Percentiles rank a stretch among this genome's conserved stretches.
These are phyloP conservation scores for Aspergillus vadensis DNA, from an alignment of 2,329 filamentous ascomycete species.

Conservation along the genomic window DNA sequence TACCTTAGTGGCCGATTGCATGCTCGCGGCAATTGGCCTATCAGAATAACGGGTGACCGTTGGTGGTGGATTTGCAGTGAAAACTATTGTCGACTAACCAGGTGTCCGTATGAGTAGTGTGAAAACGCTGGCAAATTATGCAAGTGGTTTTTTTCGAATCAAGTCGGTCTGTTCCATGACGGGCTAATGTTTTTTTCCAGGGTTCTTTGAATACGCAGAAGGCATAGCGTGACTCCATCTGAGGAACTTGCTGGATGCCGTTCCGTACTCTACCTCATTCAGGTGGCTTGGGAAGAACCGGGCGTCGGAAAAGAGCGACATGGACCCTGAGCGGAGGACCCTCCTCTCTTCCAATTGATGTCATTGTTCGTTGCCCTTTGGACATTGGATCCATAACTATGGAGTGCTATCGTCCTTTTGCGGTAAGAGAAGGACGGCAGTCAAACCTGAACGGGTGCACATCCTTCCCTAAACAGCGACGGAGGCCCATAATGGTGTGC, in stretches of 20 bases:
- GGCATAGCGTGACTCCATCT: not conserved
- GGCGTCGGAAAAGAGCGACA: not conserved
- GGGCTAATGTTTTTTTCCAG: not conserved
- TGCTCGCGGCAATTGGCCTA: not conserved
- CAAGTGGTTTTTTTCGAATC: not conserved
- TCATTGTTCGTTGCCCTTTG: not conserved
- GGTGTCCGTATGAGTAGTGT: not conserved
- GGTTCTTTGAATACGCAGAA: not conserved
- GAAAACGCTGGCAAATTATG: not conserved
- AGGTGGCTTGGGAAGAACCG: not conserved
- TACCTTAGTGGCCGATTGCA: not conserved
- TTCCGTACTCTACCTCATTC: not conserved
- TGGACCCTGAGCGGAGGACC: not conserved
- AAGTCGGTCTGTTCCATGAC: not conserved
- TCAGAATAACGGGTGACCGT: not conserved
- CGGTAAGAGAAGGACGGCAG: not conserved
- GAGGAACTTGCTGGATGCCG: not conserved
- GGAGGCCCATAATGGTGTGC: not conserved
- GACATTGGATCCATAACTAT: not conserved
- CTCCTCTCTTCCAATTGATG: not conserved
- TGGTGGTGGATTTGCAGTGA: not conserved
- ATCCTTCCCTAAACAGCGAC: conserved; percentile 3
- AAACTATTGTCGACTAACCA: not conserved
- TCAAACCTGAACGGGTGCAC: not conserved
- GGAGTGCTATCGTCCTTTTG: not conserved